These are phyloP conservation scores for Xerocomellus amylosporus DNA, from an alignment of 768 basidiomycete genomes.

Conservation along the genomic window DNA sequence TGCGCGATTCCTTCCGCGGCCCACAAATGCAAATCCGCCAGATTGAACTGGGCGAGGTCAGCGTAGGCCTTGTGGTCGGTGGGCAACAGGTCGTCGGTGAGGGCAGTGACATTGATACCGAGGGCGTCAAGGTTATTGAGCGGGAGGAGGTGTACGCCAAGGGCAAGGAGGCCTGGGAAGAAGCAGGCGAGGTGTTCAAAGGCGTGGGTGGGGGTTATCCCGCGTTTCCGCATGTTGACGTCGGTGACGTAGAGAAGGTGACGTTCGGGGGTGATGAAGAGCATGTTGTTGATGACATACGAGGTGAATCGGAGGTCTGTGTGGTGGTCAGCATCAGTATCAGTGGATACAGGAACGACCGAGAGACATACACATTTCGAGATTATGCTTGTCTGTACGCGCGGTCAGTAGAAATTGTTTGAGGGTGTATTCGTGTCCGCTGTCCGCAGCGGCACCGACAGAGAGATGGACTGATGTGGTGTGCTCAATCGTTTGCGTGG, in stretches of 20 bases:
- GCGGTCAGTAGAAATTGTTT: constrained; percentile 70
- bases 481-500: neutral
- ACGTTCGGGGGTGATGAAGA: constrained; percentile 19
- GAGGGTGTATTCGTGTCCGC: constrained; percentile 73
- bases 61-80: constrained; percentile 31
- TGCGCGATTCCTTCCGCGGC: constrained; percentile 75
- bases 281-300: constrained; percentile 56
- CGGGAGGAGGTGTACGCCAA: constrained; percentile 63
- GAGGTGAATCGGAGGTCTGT: constrained; percentile 61
- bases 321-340: neutral
- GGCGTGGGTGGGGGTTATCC: constrained; percentile 39
- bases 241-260: constrained; percentile 59
- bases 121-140: constrained; percentile 48
- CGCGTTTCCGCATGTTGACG: constrained; percentile 23
- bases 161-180: constrained; percentile 70
- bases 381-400: constrained; percentile 54
- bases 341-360: neutral
- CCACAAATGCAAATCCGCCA: constrained; percentile 66
- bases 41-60: constrained; percentile 42
- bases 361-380: constrained; percentile 61
- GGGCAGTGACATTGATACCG: constrained; percentile 43
- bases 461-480: constrained; percentile 39
- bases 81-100: constrained; percentile 27
- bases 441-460: constrained; percentile 65
- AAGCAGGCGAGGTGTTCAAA: constrained; percentile 79